phyloP scores from a whole-genome alignment of 2,329 filamentous ascomycete species.

The Arthrobotrys megalospora region DNA sequence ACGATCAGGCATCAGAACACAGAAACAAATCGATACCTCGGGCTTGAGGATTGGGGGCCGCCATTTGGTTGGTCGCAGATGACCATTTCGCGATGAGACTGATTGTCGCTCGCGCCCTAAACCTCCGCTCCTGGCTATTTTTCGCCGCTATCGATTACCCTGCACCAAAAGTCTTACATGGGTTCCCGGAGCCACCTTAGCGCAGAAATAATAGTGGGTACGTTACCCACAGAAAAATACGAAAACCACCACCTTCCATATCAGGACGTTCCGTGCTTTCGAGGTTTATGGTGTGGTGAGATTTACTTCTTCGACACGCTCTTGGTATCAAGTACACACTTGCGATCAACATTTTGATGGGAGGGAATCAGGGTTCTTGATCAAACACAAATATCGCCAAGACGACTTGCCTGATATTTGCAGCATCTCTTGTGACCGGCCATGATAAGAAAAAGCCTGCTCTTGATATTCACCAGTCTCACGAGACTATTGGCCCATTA shows the following conservation, averaged over 20 bases:
- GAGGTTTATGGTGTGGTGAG: conserved; percentile 35
- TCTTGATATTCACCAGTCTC: conserved; percentile 13
- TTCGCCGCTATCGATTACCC: conserved; percentile 56
- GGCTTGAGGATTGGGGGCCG: conserved; percentile 25
- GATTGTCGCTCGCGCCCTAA: conserved; percentile 46
- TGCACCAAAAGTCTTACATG: conserved; percentile 45
- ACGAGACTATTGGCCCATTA: conserved; percentile 43
- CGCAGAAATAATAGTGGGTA: conserved; percentile 25
- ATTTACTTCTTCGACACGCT: conserved; percentile 9
- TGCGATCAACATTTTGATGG: background rate
- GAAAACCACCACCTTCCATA: conserved; percentile 53
- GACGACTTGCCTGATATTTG: conserved; percentile 28
- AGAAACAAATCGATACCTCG: conserved; percentile 39
- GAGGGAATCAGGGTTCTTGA: conserved; percentile 23
- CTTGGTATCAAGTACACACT: background rate
- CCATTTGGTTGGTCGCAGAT: conserved; percentile 42
- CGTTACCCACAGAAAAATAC: conserved; percentile 35
- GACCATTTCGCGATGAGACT: conserved; percentile 35
- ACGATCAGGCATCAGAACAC: conserved; percentile 58
- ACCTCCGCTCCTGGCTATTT: conserved; percentile 58
- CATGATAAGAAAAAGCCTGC: conserved; percentile 32
- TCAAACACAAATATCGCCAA: conserved; percentile 12
- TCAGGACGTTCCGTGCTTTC: conserved; percentile 46
- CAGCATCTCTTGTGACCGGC: conserved; percentile 25
- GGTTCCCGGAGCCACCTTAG: conserved; percentile 45